Percentiles rank a stretch among this genome's conserved stretches.
Evolutionary conservation across 768 basidiomycete species (phyloP).

Genomic region (Clathrus columnatus): DNA sequence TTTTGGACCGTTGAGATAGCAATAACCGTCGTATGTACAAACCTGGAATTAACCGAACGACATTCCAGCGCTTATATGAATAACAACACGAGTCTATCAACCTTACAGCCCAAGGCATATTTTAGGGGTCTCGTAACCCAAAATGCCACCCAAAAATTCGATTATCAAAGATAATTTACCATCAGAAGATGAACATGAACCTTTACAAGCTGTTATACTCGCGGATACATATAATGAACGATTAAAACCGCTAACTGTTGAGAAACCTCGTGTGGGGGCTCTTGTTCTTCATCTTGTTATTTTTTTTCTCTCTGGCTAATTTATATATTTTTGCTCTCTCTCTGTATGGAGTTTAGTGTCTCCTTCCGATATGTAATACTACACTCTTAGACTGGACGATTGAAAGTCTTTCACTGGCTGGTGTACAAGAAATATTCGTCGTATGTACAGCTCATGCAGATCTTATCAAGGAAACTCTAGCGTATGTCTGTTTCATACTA

Average conservation of each 20-base stretch:
- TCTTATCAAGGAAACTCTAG: slow-evolving; percentile 76
- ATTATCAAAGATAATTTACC: slow-evolving; percentile 52
- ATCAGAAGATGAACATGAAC: slow-evolving; percentile 68
- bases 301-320: slow-evolving; percentile 4
- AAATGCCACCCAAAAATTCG: slow-evolving; percentile 59
- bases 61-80: too few relatives aligned
- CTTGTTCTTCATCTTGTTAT: slow-evolving; percentile 22
- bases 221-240: slow-evolving; percentile 95
- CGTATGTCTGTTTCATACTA: slow-evolving; percentile 36
- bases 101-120: too few relatives aligned
- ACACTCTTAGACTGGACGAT: slow-evolving; percentile 94
- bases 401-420: slow-evolving; percentile 88
- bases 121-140: background rate
- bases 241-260: slow-evolving; percentile 82
- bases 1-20: too few relatives aligned
- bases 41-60: too few relatives aligned
- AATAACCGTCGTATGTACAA: too few relatives aligned
- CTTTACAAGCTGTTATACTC: slow-evolving; percentile 89
- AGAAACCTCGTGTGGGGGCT: slow-evolving; percentile 87
- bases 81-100: too few relatives aligned
- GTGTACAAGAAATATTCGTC: slow-evolving; percentile 93
- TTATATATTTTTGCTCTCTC: slow-evolving; percentile 11
- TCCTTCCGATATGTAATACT: slow-evolving; percentile 90
- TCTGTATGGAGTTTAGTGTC: slow-evolving; percentile 45
- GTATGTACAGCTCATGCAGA: slow-evolving; percentile 88